phyloP scores from a whole-genome alignment of 805 yeast genomes.

The Candida tallmaniae region DNA sequence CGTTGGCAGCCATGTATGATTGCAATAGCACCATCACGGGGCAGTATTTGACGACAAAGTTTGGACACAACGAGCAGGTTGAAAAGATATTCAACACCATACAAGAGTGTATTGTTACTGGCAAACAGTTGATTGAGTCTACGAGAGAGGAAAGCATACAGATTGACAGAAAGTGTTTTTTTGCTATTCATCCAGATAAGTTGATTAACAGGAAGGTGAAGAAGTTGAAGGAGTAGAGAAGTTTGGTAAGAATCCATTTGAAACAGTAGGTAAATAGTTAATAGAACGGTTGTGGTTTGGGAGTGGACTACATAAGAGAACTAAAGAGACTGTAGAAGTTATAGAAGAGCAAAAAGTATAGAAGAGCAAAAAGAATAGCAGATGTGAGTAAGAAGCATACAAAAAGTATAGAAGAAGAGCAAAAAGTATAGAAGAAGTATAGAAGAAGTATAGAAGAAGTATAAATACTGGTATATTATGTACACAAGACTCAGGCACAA shows the following conservation, averaged over 20 bases:
- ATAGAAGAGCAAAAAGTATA: neutral
- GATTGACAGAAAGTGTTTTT: conserved; percentile 62
- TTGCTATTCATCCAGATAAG: conserved; percentile 55
- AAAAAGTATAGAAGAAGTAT: no score
- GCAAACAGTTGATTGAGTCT: conserved; percentile 42
- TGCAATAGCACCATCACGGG: conserved; percentile 61
- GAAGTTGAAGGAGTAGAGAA: conserved; percentile 14
- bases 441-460: no score
- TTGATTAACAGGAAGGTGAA: conserved; percentile 42
- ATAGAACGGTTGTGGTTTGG: neutral
- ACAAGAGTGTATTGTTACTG: conserved; percentile 43
- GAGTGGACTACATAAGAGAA: neutral
- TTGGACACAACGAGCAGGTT: conserved; percentile 15
- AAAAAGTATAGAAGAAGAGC: no score
- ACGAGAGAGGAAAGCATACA: conserved; percentile 57
- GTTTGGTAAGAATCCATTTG: neutral
- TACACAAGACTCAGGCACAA: no score
- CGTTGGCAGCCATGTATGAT: conserved; percentile 75
- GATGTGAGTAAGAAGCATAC: no score
- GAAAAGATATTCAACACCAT: conserved; percentile 42
- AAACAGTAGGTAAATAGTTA: neutral
- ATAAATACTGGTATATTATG: no score
- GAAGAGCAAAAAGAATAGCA: neutral
- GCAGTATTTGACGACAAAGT: conserved; percentile 64
- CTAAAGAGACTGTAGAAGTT: conserved; percentile 1